Evolutionary conservation across 1,284 basidiomycete species (phyloP), one percentile per base, ranked within the genome.

Genomic region (Moesziomyces sp.): DNA sequence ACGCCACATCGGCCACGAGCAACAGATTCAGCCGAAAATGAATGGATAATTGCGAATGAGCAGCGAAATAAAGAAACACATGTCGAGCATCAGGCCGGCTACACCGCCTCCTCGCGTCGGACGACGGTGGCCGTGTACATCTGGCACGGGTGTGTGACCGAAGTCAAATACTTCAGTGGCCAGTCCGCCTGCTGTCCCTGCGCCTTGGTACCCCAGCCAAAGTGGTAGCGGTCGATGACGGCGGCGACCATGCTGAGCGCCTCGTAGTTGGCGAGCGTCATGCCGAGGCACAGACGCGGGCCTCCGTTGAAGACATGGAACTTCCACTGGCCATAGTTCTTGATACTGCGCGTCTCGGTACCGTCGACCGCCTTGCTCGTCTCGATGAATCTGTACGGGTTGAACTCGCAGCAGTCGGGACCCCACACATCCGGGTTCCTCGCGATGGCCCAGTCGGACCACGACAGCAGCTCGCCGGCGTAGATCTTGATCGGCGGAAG

Each of bases 361-460:
- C 58, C 71, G 33, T 76, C 77, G 13, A 38, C 52, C 3, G 28
- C 43, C 23, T 50, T 56, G 26, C 38, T 59, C n/a, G 46, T 46
- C 26, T 73, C 69, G 42, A 81, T 57, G 59, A 80, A 81, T 18
- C 79, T 61, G 23, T 52, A 30, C 2, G 79, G 79, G 5, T 75
- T 74, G 56, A 70, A 81, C 18, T 78, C 70, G 28, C 52, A 70
- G 50, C 65, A 69, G 45, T 72, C 69, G 1, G 61, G 64, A 1
- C 79, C 79, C 78, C 78, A 81, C 5, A 81, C 75, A 6, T 76
- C 76, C 0, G 75, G 72, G 44, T 74, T 66, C 11, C 79, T 59
- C 6, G 63, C 70, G 56, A 81, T 80, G 21, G 73, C 77, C 78
- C 78, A 81, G 56, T 81, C 79, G 33, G 70, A 77, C 78, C 78